Base-by-base conservation (phyloP, 1,284 basidiomycete genomes). In the Pascua guehoae region DNA sequence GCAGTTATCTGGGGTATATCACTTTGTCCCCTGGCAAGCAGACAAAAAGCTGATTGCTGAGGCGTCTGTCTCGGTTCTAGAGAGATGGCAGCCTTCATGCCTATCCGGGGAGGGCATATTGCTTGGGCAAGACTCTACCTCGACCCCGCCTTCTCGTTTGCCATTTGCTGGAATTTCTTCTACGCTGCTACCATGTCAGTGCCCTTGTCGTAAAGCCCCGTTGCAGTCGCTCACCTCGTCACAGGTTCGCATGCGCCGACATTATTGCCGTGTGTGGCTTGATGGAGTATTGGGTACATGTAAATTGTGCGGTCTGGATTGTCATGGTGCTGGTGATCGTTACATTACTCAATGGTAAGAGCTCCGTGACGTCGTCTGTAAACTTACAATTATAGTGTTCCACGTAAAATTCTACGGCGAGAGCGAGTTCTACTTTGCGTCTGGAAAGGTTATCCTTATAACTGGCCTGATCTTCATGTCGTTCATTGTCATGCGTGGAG, bases 151-250 rank as follows among this genome's bases (percentile, higher is more conserved):
- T 24, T 39, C 3, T 36, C 41, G 4, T 51, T 51, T n/a, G 49
- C 49, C 1, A 51, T 66, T 12, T 67, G 67, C 0, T 70, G 65
- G 60, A 70, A 71, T 47, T 65, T 57, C 49, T 61, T 66, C 47
- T 59, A 63, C 46, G 52, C 60, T 1, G 53, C 61, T 18, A 61
- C 57, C 3, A 62, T 49, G 56, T 53, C 5, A 47, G 53, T 46
- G 54, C 42, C 39, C n/a, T n/a, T n/a, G n/a, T n/a, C n/a, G n/a
- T n/a, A n/a, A n/a, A n/a, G n/a, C n/a, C n/a, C n/a, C n/a, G n/a
- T 32, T 32, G 7, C 24, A 32, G 24, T 32, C 7, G 7, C 24
- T 32, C 24, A 56, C 18, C 44, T 62, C 45, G 58, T 52, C 55
- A 64, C 49, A 58, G 46, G 47, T 54, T 56, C 37, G 59, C 54